These are phyloP conservation scores for Irpex sp. DNA, from an alignment of 1,284 basidiomycete species.

Conservation along the genomic window DNA sequence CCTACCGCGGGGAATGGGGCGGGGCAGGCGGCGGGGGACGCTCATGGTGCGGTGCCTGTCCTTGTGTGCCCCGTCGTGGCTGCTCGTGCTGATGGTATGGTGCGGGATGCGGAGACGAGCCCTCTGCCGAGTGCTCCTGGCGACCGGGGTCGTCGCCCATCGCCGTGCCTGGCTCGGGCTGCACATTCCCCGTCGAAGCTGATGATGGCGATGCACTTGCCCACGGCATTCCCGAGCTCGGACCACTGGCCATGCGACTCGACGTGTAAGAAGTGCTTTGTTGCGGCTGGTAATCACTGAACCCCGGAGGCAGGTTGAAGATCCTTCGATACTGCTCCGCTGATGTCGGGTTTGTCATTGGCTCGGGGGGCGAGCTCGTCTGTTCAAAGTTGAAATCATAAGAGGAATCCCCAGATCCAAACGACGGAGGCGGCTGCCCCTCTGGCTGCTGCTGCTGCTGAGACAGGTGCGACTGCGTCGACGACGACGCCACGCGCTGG, in stretches of 20 bases:
- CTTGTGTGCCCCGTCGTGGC: background rate
- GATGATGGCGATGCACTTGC: background rate
- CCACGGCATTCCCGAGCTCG: background rate
- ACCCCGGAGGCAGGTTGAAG: background rate
- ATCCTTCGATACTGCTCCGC: background rate
- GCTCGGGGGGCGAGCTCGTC: background rate
- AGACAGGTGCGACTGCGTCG: background rate
- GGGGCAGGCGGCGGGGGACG: too few species aligned
- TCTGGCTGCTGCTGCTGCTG: background rate
- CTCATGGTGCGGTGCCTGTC: background rate
- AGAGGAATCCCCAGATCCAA: background rate
- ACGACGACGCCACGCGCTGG: background rate
- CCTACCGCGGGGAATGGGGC: too few species aligned
- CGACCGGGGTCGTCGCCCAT: background rate
- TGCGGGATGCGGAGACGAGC: background rate
- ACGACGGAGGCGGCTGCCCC: background rate
- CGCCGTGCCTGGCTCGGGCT: too few species aligned
- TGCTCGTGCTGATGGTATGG: background rate
- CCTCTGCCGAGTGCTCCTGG: background rate
- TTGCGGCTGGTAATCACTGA: background rate
- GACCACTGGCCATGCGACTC: background rate
- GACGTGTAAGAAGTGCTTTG: background rate
- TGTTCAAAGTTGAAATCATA: background rate
- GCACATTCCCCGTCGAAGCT: background rate
- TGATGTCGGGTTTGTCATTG: background rate